Evolutionary conservation across 2,329 filamentous ascomycete species (phyloP).

Genomic region (Pseudogymnoascus sp.): DNA sequence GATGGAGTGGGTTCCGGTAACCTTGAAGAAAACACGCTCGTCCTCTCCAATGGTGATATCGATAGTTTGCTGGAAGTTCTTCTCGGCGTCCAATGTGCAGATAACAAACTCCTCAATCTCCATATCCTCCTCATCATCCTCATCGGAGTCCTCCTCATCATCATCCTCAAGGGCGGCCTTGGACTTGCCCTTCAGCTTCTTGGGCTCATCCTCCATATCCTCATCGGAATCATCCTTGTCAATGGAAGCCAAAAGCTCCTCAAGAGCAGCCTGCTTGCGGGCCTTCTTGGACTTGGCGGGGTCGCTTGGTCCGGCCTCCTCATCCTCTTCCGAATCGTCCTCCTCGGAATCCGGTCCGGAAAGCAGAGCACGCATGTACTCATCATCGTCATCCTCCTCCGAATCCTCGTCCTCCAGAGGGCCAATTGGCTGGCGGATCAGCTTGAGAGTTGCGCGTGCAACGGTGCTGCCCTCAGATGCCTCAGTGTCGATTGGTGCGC

Average conservation of each 20-base stretch:
- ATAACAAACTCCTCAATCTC: conserved; percentile 85
- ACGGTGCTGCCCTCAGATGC: conserved; percentile 53
- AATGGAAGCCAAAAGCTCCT: conserved; percentile 67
- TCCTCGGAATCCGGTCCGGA: conserved; percentile 41
- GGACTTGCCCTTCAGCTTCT: conserved; percentile 52
- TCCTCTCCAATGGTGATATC: conserved; percentile 86
- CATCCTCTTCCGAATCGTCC: conserved; percentile 50
- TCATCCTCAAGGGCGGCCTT: conserved; percentile 46
- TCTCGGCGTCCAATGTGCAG: conserved; percentile 90
- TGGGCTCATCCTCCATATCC: conserved; percentile 65
- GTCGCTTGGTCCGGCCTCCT: conserved; percentile 82
- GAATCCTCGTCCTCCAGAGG: conserved; percentile 41
- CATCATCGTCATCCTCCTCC: conserved; percentile 58
- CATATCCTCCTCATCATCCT: conserved; percentile 54
- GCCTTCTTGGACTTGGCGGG: conserved; percentile 84
- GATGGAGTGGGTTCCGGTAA: conserved; percentile 81
- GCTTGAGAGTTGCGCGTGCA: conserved; percentile 80
- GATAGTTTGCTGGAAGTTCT: conserved; percentile 91
- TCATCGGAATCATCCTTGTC: conserved; percentile 52
- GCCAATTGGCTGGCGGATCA: conserved; percentile 66
- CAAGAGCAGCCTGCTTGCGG: conserved; percentile 66
- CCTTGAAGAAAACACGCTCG: conserved; percentile 88
- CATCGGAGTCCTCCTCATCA: conserved; percentile 45
- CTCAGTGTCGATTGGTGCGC: conserved; percentile 61
- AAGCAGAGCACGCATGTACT: conserved; percentile 52